phyloP scores from a whole-genome alignment of 2,329 filamentous ascomycete species.

The Magnaporthiopsis incrustans region DNA sequence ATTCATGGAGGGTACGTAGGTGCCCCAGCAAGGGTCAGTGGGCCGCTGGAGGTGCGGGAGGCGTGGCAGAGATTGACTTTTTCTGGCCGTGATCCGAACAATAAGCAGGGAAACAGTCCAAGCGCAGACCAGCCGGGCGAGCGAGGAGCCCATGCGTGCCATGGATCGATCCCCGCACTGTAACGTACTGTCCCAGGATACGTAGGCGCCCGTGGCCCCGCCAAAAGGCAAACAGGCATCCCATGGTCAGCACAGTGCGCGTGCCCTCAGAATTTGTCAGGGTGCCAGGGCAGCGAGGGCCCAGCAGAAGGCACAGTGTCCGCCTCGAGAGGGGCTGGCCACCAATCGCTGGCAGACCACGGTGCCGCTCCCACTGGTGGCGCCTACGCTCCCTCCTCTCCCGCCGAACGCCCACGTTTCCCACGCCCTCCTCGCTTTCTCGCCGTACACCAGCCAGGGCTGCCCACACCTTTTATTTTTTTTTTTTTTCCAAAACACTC shows the following conservation, averaged over 20 bases:
- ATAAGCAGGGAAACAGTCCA: neutral
- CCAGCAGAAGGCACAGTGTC: neutral
- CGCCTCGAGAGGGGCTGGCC: neutral
- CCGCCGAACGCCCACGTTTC: neutral
- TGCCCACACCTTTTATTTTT: constrained; percentile 8
- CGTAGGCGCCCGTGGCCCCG: neutral
- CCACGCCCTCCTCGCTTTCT: constrained; percentile 1
- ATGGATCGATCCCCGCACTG: neutral
- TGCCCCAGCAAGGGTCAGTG: neutral
- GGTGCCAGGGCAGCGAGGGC: too few species aligned
- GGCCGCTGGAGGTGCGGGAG: neutral
- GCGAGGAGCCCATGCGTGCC: too few species aligned
- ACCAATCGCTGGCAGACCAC: neutral
- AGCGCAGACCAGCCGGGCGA: neutral
- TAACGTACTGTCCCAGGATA: neutral
- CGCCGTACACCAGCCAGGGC: constrained; percentile 9
- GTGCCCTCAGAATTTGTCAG: neutral
- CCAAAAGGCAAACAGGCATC: neutral
- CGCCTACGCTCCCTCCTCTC: neutral
- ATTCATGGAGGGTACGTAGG: neutral
- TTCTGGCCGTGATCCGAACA: neutral
- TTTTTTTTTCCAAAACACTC: constrained; percentile 5
- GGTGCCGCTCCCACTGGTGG: neutral
- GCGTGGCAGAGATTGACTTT: neutral
- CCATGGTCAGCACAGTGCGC: neutral